phyloP scores from a whole-genome alignment of 2,329 filamentous ascomycete species.

The Monilinia fructicola region DNA sequence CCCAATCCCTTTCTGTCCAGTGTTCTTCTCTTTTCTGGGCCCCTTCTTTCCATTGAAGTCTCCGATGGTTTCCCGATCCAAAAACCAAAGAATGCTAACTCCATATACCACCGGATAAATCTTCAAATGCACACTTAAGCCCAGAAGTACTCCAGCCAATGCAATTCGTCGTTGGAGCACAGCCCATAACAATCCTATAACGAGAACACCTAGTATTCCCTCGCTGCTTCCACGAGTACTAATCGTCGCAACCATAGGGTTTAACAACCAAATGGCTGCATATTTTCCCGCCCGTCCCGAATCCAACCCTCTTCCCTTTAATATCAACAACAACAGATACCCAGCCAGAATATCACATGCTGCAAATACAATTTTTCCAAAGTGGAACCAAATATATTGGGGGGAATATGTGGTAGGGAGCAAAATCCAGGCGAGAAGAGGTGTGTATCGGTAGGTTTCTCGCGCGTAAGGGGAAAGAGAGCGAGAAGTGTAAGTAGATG shows the following conservation, averaged over 20 bases:
- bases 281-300: slow-evolving; percentile 65
- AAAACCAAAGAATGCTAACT: slow-evolving; percentile 75
- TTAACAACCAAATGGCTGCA: slow-evolving; percentile 87
- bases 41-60: slow-evolving; percentile 64
- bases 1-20: background rate
- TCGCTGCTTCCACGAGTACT: slow-evolving; percentile 94
- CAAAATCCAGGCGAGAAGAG: slow-evolving; percentile 86
- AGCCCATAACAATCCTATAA: slow-evolving; percentile 81
- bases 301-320: slow-evolving; percentile 44
- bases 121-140: slow-evolving; percentile 91
- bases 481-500: slow-evolving; percentile 70
- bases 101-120: slow-evolving; percentile 99
- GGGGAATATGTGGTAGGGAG: slow-evolving; percentile 68
- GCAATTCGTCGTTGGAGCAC: slow-evolving; percentile 61
- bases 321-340: slow-evolving; percentile 65
- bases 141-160: slow-evolving; percentile 73
- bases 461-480: slow-evolving; percentile 77
- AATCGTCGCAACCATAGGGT: slow-evolving; percentile 97
- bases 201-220: slow-evolving; percentile 81
- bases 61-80: slow-evolving; percentile 57
- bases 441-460: slow-evolving; percentile 96
- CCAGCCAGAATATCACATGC: slow-evolving; percentile 80
- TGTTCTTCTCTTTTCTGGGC: slow-evolving; percentile 36
- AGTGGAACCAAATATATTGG: slow-evolving; percentile 60
- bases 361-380: slow-evolving; percentile 86